These are phyloP conservation scores for Jackrogersella minutella DNA, from an alignment of 495 filamentous ascomycete genomes.

Conservation along the genomic window DNA sequence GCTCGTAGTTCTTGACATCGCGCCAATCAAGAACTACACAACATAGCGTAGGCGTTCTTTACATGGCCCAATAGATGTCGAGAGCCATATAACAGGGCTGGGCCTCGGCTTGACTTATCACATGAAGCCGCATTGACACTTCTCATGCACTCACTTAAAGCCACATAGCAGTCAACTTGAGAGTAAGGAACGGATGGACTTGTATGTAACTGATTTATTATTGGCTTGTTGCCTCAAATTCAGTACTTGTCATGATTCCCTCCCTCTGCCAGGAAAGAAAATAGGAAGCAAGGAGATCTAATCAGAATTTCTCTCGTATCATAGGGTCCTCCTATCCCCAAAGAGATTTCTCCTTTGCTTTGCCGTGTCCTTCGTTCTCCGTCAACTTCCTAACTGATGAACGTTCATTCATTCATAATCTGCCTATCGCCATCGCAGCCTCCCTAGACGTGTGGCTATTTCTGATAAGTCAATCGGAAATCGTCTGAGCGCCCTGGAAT, in stretches of 20 bases:
- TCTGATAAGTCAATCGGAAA: constrained; percentile 50
- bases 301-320: neutral
- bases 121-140: too few relatives aligned
- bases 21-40: too few relatives aligned
- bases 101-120: too few relatives aligned
- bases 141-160: too few relatives aligned
- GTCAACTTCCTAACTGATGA: neutral
- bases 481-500: constrained; percentile 88
- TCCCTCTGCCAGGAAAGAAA: constrained; percentile 14
- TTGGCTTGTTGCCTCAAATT: constrained; percentile 20
- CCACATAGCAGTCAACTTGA: neutral
- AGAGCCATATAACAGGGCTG: too few relatives aligned
- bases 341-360: constrained; percentile 1
- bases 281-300: constrained; percentile 24
- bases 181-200: constrained; percentile 1
- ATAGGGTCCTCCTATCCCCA: constrained; percentile 14
- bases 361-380: neutral
- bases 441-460: neutral
- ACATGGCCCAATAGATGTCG: too few relatives aligned
- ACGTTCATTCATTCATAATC: constrained; percentile 22
- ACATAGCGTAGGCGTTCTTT: too few relatives aligned
- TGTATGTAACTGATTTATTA: constrained; percentile 9
- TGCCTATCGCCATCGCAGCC: neutral
- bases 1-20: too few relatives aligned
- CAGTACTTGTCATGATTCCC: constrained; percentile 3